A percentile compares a stretch with the other conserved stretches of the same genome.
phyloP scores from a whole-genome alignment of 208 protist genomes.

The Spongospora subterranea region DNA sequence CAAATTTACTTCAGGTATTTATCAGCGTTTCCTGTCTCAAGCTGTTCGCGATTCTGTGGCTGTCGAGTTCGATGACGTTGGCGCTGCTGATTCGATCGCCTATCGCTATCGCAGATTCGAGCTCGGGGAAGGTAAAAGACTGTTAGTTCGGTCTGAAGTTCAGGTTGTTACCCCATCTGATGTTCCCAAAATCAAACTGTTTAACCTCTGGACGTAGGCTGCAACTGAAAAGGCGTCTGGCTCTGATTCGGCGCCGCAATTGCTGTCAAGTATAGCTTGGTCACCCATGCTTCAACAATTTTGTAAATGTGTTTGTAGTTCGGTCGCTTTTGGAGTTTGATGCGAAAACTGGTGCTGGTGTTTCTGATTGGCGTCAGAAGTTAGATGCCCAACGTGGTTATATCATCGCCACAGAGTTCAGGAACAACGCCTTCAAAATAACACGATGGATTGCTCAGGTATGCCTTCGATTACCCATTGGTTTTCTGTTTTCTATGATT shows the following conservation, averaged over 20 bases:
- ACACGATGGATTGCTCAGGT: conserved; percentile 44
- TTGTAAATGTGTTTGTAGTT: background rate
- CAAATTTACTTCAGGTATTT: too few relatives aligned
- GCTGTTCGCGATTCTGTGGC: background rate
- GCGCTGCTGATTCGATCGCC: background rate
- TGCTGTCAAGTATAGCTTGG: background rate
- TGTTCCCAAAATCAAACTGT: too few relatives aligned
- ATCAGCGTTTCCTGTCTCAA: background rate
- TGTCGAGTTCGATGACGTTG: background rate
- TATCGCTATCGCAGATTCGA: conserved; percentile 32
- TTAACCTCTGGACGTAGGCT: too few relatives aligned
- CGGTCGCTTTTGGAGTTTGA: conserved; percentile 41
- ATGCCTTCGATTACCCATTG: background rate
- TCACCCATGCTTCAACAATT: background rate
- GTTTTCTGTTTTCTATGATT: background rate
- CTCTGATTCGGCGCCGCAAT: background rate
- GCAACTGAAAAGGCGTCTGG: conserved; percentile 1
- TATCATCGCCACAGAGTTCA: conserved; percentile 52
- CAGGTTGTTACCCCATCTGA: too few relatives aligned
- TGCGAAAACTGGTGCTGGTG: background rate
- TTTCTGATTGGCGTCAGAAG: conserved; percentile 49
- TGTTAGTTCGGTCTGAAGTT: background rate
- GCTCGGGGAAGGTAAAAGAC: background rate
- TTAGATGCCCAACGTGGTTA: conserved; percentile 24
- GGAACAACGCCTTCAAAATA: conserved; percentile 45